Percentiles rank a stretch among this genome's conserved stretches.
These are phyloP conservation scores for Candida pini DNA, from an alignment of 805 yeast species.

Conservation along the genomic window DNA sequence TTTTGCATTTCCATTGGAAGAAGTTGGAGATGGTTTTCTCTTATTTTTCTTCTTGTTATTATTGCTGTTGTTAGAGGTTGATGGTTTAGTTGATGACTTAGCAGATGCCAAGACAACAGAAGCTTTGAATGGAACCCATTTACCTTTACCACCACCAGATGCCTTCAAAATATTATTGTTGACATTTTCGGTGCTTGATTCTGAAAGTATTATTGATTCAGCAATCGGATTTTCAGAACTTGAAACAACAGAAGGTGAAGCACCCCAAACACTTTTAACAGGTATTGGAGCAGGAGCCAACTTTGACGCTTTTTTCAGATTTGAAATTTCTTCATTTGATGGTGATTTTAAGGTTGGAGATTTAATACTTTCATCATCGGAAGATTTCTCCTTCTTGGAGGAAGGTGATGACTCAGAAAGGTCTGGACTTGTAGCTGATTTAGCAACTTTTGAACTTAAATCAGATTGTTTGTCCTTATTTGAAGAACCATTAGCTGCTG, in stretches of 20 bases:
- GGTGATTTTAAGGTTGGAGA: constrained; percentile 2
- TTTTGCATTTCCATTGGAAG: constrained; percentile 4
- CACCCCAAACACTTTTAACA: constrained; percentile 56
- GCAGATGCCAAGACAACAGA: constrained; percentile 37
- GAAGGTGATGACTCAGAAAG: too few species aligned
- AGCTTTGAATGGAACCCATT: constrained; percentile 69
- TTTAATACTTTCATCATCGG: too few species aligned
- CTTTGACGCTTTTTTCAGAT: constrained; percentile 25
- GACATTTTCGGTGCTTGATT: constrained; percentile 14
- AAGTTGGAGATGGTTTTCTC: constrained; percentile 11
- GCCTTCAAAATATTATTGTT: constrained; percentile 17
- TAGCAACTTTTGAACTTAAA: too few species aligned
- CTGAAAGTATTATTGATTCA: constrained; percentile 26
- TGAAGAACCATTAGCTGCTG: constrained; percentile 3
- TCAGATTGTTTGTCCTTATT: too few species aligned
- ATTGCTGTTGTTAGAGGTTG: constrained; percentile 17
- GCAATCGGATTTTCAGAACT: constrained; percentile 33
- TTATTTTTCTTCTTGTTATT: constrained; percentile 20
- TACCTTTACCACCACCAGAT: constrained; percentile 45
- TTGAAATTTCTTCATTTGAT: constrained; percentile 15
- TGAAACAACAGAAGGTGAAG: constrained; percentile 22
- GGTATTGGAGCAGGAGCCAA: constrained; percentile 67
- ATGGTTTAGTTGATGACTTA: constrained; percentile 8
- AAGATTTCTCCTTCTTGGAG: too few species aligned
- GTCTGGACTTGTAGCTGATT: too few species aligned